Base-by-base conservation (phyloP, 1,284 basidiomycete genomes). In the Microbotryum silenes-acaulis region DNA sequence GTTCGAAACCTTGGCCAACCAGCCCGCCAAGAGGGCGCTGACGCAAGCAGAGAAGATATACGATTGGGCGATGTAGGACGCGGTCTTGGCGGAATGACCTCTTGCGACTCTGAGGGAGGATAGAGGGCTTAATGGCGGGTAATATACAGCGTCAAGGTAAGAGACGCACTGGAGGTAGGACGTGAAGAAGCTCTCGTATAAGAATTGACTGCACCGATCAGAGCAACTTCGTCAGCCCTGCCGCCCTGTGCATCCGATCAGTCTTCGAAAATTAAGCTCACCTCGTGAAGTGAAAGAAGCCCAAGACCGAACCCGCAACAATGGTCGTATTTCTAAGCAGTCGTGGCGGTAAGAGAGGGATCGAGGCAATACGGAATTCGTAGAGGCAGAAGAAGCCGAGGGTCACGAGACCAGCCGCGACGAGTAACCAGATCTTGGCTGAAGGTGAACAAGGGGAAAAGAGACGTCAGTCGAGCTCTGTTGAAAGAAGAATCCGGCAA, bases 11-110 rank as follows among this genome's bases (percentile, higher is more conserved):
- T 71, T 71, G 18, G 71, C 68, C 21, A 67, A 53, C 27, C 59
- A 58, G 6, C 72, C 72, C 33, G 68, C 68, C 29, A 71, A 18
- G 21, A 72, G 59, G 14, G 72, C 68, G 4, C 69, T 62, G 29
- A 73, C 57, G 42, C 67, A 72, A 21, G 72, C 72, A 10, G 70
- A 59, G 53, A 74, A 72, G 37, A 74, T 66, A 60, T 74, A 74
- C 3, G 70, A 67, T 60, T 72, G 67, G 54, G 61, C 56, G 62
- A 74, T 70, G 59, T 73, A 74, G n/a, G 70, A 68, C 1, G 72
- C 70, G 51, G 72, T 69, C 25, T 61, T 55, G 12, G 71, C 66
- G n/a, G 72, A 72, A 42, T 70, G 64, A 18, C 63, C 62, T 25
- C 72, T 66, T 4, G 70, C 71, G 57, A 74, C 72, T 64, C 68